Evolutionary conservation across 305 asterid species (phyloP).

Genomic region (Fraxinus xanthoxyloides): DNA sequence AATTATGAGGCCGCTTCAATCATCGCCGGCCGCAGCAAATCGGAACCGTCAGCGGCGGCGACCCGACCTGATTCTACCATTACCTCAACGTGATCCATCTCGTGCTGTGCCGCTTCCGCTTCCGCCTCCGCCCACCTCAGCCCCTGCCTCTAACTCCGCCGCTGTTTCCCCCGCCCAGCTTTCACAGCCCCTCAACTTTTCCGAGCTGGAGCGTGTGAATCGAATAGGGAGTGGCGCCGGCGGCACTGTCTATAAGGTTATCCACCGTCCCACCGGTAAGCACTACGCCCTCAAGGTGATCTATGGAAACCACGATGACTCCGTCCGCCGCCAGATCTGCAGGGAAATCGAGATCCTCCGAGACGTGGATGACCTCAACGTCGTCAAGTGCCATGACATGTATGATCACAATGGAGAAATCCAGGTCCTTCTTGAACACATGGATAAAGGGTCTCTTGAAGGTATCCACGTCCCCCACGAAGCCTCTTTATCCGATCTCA

Average conservation of each 20-base stretch:
- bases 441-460: slow-evolving; percentile 31
- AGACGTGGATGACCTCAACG: slow-evolving; percentile 29
- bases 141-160: background rate
- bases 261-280: slow-evolving; percentile 28
- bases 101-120: slow-evolving; percentile 28
- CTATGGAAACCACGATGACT: slow-evolving; percentile 34
- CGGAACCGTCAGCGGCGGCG: slow-evolving; percentile 16
- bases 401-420: slow-evolving; percentile 30
- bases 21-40: slow-evolving; percentile 3
- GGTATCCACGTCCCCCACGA: slow-evolving; percentile 30
- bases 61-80: slow-evolving; percentile 24
- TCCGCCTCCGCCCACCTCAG: slow-evolving; percentile 26
- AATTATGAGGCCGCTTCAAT: slow-evolving; percentile 30
- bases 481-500: slow-evolving; percentile 22
- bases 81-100: slow-evolving; percentile 19
- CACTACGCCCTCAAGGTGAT: slow-evolving; percentile 36
- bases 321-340: slow-evolving; percentile 33
- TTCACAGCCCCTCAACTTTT: slow-evolving; percentile 11
- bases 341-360: slow-evolving; percentile 34
- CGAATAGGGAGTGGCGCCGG: slow-evolving; percentile 36
- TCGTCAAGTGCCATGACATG: slow-evolving; percentile 32
- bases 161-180: background rate
- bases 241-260: slow-evolving; percentile 39
- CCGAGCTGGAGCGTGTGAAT: slow-evolving; percentile 31
- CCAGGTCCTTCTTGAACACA: slow-evolving; percentile 29